Evolutionary conservation across 2,329 filamentous ascomycete genomes (phyloP).

Genomic region (Sporothrix globosa): DNA sequence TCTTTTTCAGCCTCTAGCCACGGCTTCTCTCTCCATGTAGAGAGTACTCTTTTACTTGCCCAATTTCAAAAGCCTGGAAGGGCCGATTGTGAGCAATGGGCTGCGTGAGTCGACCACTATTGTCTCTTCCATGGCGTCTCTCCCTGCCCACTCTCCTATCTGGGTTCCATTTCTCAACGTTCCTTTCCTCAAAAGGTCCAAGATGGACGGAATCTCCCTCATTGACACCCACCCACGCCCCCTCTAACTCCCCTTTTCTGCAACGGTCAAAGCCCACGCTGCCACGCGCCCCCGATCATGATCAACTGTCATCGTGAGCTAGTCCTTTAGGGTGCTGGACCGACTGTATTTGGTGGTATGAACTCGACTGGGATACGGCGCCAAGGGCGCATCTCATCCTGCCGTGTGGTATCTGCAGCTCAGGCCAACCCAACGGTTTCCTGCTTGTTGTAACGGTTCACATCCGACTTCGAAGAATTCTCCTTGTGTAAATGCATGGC

Average conservation of each 20-base stretch:
- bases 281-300: neutral
- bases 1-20: neutral
- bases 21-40: neutral
- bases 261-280: slow-evolving; percentile 20
- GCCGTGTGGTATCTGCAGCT: neutral
- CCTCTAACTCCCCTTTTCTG: neutral
- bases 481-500: neutral
- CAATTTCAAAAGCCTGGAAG: slow-evolving; percentile 31
- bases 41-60: no score
- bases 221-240: neutral
- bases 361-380: neutral
- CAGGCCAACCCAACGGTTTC: slow-evolving; percentile 2
- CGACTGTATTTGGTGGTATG: no score
- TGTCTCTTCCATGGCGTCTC: slow-evolving; percentile 2
- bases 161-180: neutral
- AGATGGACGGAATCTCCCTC: slow-evolving; percentile 21
- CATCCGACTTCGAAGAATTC: neutral
- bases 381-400: neutral
- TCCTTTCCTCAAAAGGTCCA: slow-evolving; percentile 3
- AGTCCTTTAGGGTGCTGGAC: neutral
- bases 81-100: slow-evolving; percentile 29
- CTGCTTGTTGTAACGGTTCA: neutral
- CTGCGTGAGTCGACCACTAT: slow-evolving; percentile 18
- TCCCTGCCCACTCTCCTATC: neutral
- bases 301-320: neutral